Percentiles rank a stretch among this genome's conserved stretches.
These are phyloP conservation scores for Calamus simplicifolius DNA, from an alignment of 176 grass and related monocot genomes.

Conservation along the genomic window DNA sequence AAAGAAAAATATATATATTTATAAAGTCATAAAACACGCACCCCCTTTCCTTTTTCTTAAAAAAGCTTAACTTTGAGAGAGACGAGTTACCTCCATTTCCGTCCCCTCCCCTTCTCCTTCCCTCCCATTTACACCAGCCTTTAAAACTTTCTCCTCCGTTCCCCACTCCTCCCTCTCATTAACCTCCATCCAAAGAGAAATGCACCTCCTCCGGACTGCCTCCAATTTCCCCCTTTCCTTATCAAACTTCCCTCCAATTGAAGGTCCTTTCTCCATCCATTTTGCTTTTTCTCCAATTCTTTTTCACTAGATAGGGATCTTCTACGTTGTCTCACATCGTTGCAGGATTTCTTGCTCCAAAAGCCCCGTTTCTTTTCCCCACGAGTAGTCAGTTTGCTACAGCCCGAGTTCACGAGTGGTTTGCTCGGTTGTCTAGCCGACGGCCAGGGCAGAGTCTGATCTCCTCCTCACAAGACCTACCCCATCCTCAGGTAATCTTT, in stretches of 20 bases:
- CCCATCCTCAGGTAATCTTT: constrained; percentile 9
- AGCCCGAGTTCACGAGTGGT: no score
- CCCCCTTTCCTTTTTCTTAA: no score
- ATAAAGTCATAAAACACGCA: no score
- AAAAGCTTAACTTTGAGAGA: no score
- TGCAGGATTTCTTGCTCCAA: no score
- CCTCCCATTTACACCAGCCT: no score
- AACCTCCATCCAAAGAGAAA: not conserved
- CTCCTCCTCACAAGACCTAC: constrained; percentile 12
- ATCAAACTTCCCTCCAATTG: not conserved
- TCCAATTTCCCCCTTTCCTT: not conserved
- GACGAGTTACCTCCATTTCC: not conserved
- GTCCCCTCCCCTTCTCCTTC: not conserved
- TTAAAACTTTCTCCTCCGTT: no score
- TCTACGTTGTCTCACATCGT: no score
- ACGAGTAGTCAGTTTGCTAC: no score
- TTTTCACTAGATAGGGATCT: no score
- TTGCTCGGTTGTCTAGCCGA: not conserved
- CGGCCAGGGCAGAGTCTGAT: not conserved
- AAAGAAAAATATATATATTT: no score
- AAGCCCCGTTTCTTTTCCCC: no score
- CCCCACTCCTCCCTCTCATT: not conserved
- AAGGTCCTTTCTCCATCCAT: not conserved
- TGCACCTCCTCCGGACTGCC: constrained; percentile 8
- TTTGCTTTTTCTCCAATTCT: not conserved